phyloP scores from a whole-genome alignment of 164 flowering plant genomes.

The Dillenia turbinata region DNA sequence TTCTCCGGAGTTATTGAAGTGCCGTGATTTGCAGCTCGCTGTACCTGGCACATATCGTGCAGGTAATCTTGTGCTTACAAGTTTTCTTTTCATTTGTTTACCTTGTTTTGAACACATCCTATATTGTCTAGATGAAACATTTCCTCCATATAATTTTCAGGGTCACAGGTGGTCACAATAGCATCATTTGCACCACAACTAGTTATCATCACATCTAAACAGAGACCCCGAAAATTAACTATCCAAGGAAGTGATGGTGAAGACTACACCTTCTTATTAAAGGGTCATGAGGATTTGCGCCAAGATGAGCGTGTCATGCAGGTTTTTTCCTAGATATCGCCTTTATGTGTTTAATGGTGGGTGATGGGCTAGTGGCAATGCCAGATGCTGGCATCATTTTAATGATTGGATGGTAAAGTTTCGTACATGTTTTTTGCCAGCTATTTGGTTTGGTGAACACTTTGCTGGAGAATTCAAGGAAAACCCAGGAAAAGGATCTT shows the following conservation, averaged over 20 bases:
- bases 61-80: slow-evolving; percentile 31
- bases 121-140: too few species aligned
- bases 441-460: slow-evolving; percentile 98
- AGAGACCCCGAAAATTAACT: slow-evolving; percentile 93
- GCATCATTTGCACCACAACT: slow-evolving; percentile 90
- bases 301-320: slow-evolving; percentile 99
- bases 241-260: slow-evolving; percentile 97
- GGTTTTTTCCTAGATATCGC: slow-evolving; percentile 29
- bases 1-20: slow-evolving; percentile 79
- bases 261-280: slow-evolving; percentile 88
- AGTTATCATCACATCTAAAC: slow-evolving; percentile 93
- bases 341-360: too few species aligned
- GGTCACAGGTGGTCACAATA: slow-evolving; percentile 81
- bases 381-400: too few species aligned
- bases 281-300: slow-evolving; percentile 97
- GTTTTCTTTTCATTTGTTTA: background rate
- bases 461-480: slow-evolving; percentile 80
- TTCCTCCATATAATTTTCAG: slow-evolving; percentile 31
- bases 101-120: too few species aligned
- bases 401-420: too few species aligned
- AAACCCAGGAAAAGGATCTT: slow-evolving; percentile 87
- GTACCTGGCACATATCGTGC: slow-evolving; percentile 98
- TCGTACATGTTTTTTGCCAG: slow-evolving; percentile 27
- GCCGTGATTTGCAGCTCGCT: slow-evolving; percentile 89
- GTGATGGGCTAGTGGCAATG: too few species aligned